Conservation (phyloP, 2,329 filamentous ascomycete genomes). For the Podosphaera fusca region DNA sequence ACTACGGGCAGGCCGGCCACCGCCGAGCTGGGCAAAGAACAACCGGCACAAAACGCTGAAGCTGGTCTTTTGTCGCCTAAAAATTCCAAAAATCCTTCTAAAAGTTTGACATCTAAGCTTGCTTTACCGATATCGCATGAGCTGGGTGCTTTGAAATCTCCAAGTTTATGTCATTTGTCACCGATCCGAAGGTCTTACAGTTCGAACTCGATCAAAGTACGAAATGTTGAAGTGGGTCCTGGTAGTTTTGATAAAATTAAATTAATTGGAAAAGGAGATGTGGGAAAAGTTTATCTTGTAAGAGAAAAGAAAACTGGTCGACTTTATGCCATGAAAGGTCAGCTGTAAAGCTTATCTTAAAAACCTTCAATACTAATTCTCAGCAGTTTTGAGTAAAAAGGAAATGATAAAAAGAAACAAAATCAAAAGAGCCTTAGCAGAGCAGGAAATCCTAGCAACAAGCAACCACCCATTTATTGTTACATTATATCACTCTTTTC, state of each 20-base stretch:
- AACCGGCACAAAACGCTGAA: slow-evolving; percentile 36
- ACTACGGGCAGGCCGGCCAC: slow-evolving; percentile 53
- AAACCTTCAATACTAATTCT: slow-evolving; percentile 9
- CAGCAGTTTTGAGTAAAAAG: slow-evolving; percentile 84
- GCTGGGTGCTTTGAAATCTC: slow-evolving; percentile 39
- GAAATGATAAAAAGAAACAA: slow-evolving; percentile 99
- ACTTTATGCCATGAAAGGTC: slow-evolving; percentile 97
- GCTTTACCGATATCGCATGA: slow-evolving; percentile 24
- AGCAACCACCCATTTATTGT: slow-evolving; percentile 99
- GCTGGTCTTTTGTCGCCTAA: slow-evolving; percentile 23
- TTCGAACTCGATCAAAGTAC: slow-evolving; percentile 96
- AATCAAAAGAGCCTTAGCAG: slow-evolving; percentile 91
- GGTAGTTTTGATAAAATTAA: slow-evolving; percentile 99
- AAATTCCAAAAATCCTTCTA: slow-evolving; percentile 18
- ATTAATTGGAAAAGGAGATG: slow-evolving; percentile 93
- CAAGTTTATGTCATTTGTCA: slow-evolving; percentile 42
- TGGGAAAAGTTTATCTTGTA: slow-evolving; percentile 94
- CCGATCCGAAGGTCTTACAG: slow-evolving; percentile 90
- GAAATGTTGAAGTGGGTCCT: slow-evolving; percentile 87
- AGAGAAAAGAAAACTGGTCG: slow-evolving; percentile 92
- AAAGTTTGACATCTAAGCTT: slow-evolving; percentile 15
- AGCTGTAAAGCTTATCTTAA: slow-evolving; percentile 7
- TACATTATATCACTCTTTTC: slow-evolving; percentile 94
- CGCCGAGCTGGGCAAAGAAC: slow-evolving; percentile 68
- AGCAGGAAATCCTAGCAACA: slow-evolving; percentile 93